Evolutionary conservation across 2,329 filamentous ascomycete genomes (phyloP).

Genomic region (Macroventuria anomochaeta): DNA sequence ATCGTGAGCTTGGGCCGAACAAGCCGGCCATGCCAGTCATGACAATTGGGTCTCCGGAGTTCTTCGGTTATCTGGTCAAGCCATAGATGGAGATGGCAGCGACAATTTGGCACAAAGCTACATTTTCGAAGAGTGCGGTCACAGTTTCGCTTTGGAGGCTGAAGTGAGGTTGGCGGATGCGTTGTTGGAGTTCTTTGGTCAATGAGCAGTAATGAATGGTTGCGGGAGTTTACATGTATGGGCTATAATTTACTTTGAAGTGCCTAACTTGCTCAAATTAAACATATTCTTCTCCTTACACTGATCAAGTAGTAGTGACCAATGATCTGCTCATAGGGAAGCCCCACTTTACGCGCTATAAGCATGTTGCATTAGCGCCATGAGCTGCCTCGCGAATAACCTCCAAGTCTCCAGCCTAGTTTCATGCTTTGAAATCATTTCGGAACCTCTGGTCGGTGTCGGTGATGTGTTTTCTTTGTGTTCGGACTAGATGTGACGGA

Average conservation of each 20-base stretch:
- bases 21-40: conserved; percentile 42
- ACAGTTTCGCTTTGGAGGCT: conserved; percentile 39
- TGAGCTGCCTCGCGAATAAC: neutral
- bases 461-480: neutral
- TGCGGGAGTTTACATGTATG: no score
- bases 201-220: neutral
- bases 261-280: no score
- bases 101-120: conserved; percentile 38
- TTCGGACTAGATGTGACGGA: neutral
- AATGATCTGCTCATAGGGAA: no score
- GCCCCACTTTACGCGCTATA: neutral
- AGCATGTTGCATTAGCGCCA: neutral
- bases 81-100: conserved; percentile 40
- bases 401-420: neutral
- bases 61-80: conserved; percentile 43
- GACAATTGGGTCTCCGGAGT: conserved; percentile 46
- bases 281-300: no score
- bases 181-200: conserved; percentile 10
- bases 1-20: conserved; percentile 33
- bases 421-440: no score
- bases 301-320: neutral
- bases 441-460: neutral
- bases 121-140: conserved; percentile 46
- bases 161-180: conserved; percentile 16
- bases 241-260: no score